Evolutionary conservation across 495 filamentous ascomycete species (phyloP).

Genomic region (Podospora pseudopauciseta): DNA sequence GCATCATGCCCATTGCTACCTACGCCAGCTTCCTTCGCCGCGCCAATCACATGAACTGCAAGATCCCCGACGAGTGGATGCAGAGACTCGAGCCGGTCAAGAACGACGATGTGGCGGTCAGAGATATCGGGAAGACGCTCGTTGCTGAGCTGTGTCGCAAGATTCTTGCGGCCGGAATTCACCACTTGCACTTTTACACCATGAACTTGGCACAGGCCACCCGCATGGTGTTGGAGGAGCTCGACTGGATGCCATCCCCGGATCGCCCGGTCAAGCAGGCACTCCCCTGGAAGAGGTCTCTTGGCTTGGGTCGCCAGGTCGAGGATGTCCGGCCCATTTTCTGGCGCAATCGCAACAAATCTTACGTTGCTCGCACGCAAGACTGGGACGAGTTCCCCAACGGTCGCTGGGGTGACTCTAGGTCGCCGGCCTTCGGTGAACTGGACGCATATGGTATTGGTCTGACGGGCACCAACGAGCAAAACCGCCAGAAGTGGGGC

Average conservation of each 20-base stretch:
- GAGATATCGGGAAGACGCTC: conserved; percentile 82
- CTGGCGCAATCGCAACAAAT: conserved; percentile 96
- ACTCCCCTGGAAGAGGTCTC: conserved; percentile 92
- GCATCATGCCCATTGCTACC: conserved; percentile 98
- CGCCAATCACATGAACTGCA: conserved; percentile 81
- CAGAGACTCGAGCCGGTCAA: conserved; percentile 85
- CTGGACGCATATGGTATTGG: conserved; percentile 94
- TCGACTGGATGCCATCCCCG: conserved; percentile 72
- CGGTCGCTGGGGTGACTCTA: conserved; percentile 96
- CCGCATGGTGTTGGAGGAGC: conserved; percentile 85
- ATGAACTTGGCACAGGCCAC: conserved; percentile 98
- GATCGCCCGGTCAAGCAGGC: conserved; percentile 74
- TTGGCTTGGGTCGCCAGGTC: conserved; percentile 77
- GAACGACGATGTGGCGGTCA: conserved; percentile 89
- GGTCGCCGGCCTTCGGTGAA: conserved; percentile 95
- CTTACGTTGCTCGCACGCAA: conserved; percentile 90
- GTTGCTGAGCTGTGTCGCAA: conserved; percentile 90
- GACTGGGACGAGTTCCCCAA: conserved; percentile 99
- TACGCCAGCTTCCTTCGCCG: conserved; percentile 87
- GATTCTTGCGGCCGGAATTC: conserved; percentile 75
- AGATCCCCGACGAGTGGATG: conserved; percentile 76
- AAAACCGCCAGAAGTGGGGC: conserved; percentile 94
- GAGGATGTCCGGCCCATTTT: conserved; percentile 99
- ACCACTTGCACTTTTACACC: conserved; percentile 96
- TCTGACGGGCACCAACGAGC: conserved; percentile 93